Conservation (phyloP, 2,329 filamentous ascomycete genomes). For the Lachnellula suecica region DNA sequence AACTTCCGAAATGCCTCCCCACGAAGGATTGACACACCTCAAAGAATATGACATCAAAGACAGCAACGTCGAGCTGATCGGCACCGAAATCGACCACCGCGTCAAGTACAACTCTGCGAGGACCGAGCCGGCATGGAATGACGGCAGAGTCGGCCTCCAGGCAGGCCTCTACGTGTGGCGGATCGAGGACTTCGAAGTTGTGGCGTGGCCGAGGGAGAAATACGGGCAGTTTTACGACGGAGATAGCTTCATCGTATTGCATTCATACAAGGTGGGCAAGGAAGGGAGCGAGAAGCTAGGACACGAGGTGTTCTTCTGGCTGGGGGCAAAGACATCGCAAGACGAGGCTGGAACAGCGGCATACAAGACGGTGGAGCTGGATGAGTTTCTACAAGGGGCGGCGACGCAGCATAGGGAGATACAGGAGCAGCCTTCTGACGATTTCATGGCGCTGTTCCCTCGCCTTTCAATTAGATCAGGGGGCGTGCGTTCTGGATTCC, state of each 20-base stretch:
- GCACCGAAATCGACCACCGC: conserved; percentile 62
- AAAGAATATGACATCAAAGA: conserved; percentile 68
- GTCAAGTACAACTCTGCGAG: conserved; percentile 67
- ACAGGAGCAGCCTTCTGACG: conserved; percentile 49
- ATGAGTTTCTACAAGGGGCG: conserved; percentile 61
- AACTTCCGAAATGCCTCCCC: conserved; percentile 54
- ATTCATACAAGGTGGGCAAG: conserved; percentile 54
- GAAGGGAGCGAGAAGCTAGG: conserved; percentile 46
- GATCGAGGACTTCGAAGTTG: conserved; percentile 65
- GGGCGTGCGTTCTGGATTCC: conserved; percentile 62
- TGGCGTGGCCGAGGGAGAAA: conserved; percentile 56
- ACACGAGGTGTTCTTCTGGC: conserved; percentile 71
- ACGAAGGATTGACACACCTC: conserved; percentile 59
- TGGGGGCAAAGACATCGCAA: conserved; percentile 63
- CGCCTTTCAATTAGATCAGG: conserved; percentile 58
- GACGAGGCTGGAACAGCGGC: conserved; percentile 69
- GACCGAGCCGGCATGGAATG: conserved; percentile 67
- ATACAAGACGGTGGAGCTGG: conserved; percentile 70
- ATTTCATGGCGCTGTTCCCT: conserved; percentile 60
- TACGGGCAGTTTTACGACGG: conserved; percentile 65
- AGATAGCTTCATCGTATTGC: conserved; percentile 66
- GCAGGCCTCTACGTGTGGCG: conserved; percentile 63
- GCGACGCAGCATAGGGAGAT: conserved; percentile 66
- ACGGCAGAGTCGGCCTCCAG: conserved; percentile 50
- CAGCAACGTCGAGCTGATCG: conserved; percentile 66